Conservation (phyloP, 495 filamentous ascomycete species). For the Pyrenula aspistea region DNA sequence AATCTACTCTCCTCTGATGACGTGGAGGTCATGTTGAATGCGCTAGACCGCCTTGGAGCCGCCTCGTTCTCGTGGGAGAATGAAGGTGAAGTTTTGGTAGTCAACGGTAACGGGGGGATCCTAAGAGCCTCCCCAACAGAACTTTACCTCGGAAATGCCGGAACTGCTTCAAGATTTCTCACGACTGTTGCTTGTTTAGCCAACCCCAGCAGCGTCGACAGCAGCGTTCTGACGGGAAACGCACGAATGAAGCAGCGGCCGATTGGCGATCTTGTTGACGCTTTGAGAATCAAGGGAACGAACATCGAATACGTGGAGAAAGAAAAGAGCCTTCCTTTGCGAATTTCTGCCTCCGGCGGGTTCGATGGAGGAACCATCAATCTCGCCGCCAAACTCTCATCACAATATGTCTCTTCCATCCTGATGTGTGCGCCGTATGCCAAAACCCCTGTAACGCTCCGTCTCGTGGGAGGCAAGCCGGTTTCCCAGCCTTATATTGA, state of each 20-base stretch:
- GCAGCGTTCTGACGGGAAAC: slow-evolving; percentile 84
- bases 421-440: slow-evolving; percentile 97
- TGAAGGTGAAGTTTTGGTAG: slow-evolving; percentile 76
- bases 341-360: slow-evolving; percentile 70
- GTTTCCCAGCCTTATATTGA: slow-evolving; percentile 97
- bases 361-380: slow-evolving; percentile 88
- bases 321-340: slow-evolving; percentile 65
- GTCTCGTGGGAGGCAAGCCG: slow-evolving; percentile 83
- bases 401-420: slow-evolving; percentile 93
- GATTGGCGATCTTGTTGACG: slow-evolving; percentile 88
- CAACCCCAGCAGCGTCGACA: slow-evolving; percentile 44
- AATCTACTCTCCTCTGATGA: slow-evolving; percentile 95
- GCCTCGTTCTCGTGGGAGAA: slow-evolving; percentile 94
- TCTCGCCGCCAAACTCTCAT: slow-evolving; percentile 86
- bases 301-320: slow-evolving; percentile 72
- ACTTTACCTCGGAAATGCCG: slow-evolving; percentile 92
- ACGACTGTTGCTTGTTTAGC: slow-evolving; percentile 87
- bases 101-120: slow-evolving; percentile 79
- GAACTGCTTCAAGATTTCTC: slow-evolving; percentile 90
- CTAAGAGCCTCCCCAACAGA: slow-evolving; percentile 62
- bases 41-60: slow-evolving; percentile 69
- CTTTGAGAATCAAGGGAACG: slow-evolving; percentile 73
- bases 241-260: slow-evolving; percentile 92
- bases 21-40: slow-evolving; percentile 92
- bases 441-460: slow-evolving; percentile 81